Base-by-base conservation (phyloP, 2,329 filamentous ascomycete genomes). In the Nothophoma quercina region DNA sequence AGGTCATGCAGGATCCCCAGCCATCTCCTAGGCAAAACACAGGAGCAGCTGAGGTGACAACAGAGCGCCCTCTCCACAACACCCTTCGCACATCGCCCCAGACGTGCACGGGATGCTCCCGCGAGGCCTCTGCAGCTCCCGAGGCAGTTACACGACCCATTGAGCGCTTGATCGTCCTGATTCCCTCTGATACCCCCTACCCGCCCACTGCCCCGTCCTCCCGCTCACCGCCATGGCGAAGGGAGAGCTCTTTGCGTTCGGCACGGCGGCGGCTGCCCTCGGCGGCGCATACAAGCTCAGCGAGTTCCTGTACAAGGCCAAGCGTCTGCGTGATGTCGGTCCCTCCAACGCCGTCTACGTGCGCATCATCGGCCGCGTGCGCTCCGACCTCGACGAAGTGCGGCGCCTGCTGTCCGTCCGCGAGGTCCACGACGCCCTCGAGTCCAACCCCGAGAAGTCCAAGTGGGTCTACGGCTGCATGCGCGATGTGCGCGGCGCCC, bases 261-360 rank as follows among this genome's bases (percentile, higher is more conserved):
- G 70, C 52, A 67, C 66, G 26, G 69, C 68, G 38, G 67, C 64
- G 28, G 62, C 62, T 22, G 71, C 71, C 22, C 57, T 74, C 47
- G 72, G 68, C 55, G 72, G 69, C 39, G 67, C 69, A 55, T 75
- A 74, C 67, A 75, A 75, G 58, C 53, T 74, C 51, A 62, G 66
- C 54, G 72, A 75, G 50, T 74, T 74, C 59, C 51, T 73, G 21
- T 61, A 66, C 59, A 68, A 69, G 34, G 69, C 67, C 43, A 74
- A 74, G 58, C 68, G 65, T 19, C 59, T 75, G 21, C 64, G 66
- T 22, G 72, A 75, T 32, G 73, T 75, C 44, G 69, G 67, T 18
- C 70, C 68, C 28, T 59, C 72, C 32, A 75, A 75, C 41, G 69
- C 65, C 30, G 71, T 74, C 63, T 75, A 73, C 57, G 67, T 73